phyloP scores from a whole-genome alignment of 768 basidiomycete genomes.

The Serendipita sp. region DNA sequence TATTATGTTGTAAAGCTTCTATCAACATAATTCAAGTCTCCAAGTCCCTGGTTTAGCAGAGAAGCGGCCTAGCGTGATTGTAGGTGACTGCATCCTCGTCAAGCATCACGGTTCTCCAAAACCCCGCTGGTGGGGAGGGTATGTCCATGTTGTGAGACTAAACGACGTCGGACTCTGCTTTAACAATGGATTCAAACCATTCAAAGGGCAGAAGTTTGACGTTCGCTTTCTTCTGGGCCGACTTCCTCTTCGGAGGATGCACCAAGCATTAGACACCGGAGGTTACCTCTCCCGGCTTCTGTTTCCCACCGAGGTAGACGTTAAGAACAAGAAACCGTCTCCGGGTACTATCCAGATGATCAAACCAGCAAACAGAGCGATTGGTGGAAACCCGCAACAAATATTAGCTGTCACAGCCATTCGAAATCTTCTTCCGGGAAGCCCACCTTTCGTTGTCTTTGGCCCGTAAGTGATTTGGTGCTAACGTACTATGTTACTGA shows the following conservation, averaged over 20 bases:
- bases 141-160: constrained; percentile 35
- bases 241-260: constrained; percentile 38
- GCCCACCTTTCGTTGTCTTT: constrained; percentile 41
- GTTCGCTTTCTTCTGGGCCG: constrained; percentile 41
- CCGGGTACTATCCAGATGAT: constrained; percentile 7
- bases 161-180: constrained; percentile 37
- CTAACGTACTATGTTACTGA: neutral
- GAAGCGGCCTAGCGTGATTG: constrained; percentile 38
- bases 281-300: constrained; percentile 32
- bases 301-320: constrained; percentile 27
- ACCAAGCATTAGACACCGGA: constrained; percentile 34
- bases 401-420: constrained; percentile 34
- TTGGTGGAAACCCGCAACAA: constrained; percentile 32
- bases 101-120: constrained; percentile 22
- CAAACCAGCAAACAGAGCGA: constrained; percentile 24
- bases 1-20: neutral
- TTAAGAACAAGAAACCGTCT: constrained; percentile 12
- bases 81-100: constrained; percentile 30
- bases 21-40: constrained; percentile 18
- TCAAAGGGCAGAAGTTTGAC: constrained; percentile 25
- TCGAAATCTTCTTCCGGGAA: constrained; percentile 26
- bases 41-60: constrained; percentile 37
- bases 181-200: constrained; percentile 24
- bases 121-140: constrained; percentile 41
- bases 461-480: constrained; percentile 32